Base-by-base conservation (phyloP, 495 filamentous ascomycete species). In the Aspergillus nanangensis region DNA sequence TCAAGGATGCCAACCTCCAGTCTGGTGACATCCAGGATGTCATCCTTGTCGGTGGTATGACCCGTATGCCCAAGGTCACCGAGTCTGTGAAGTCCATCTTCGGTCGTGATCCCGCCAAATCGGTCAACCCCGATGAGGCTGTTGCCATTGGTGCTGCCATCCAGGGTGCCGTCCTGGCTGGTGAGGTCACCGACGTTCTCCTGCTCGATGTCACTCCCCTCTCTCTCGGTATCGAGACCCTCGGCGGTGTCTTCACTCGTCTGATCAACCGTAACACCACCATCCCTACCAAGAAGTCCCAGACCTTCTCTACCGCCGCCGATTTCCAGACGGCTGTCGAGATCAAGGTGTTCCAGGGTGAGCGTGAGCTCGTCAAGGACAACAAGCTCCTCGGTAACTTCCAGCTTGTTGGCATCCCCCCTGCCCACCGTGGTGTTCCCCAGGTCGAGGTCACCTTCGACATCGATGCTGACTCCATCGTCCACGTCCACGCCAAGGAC, bases 331-430 rank as follows among this genome's bases (percentile, higher is more conserved):
- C 88, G 49, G 93, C 93, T 57, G 93, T 98, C 68, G 93, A 98
- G 79, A 98, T 98, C 81, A 98, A 98, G 85, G 94, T 98, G 45
- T 97, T 83, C 87, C 93, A 98, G 82, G 93, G 93, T 77, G 93
- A 98, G 80, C 93, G 93, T 87, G 93, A 98, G 76, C 88, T 98
- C 45, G 93, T 98, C 63, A 84, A 83, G 65, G 93, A 98, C 78
- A 98, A 98, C 84, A 98, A 98, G 80, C 76, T 98, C 47, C 83
- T 98, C 15, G 93, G 93, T 29, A 97, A 98, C 87, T 98, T 98
- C 87, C 93, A 98, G 80, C 86, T 98, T 49, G 90, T 96, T 60
- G 93, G 93, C 46, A 96, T 98, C 51, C 93, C 93, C 25, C 93
- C 93, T 44, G 93, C 93, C 42, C 91, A 95, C 79, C 90, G 93